Conservation (phyloP, 1,284 basidiomycete species). For the Ganoderma meredithae region DNA sequence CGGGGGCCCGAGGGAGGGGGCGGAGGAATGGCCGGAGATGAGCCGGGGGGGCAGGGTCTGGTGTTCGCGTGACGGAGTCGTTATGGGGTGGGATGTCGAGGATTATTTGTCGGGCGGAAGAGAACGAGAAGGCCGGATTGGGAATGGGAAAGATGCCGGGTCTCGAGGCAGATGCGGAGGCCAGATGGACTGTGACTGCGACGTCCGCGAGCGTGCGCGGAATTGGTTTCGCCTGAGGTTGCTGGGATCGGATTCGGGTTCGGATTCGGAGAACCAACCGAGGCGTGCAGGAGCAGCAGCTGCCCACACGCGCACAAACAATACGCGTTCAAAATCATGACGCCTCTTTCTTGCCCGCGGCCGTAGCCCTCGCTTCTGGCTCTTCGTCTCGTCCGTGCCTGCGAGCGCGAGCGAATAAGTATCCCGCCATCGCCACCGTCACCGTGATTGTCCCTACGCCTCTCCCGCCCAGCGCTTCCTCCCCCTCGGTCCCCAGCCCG, state of each 20-base stretch:
- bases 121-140: conserved; percentile 18
- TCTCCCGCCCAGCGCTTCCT: conserved; percentile 20
- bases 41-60: conserved; percentile 34
- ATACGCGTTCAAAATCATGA: conserved; percentile 34
- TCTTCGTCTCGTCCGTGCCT: conserved; percentile 9
- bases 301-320: conserved; percentile 36
- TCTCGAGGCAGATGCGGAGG: neutral
- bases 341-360: conserved; percentile 3
- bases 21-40: conserved; percentile 35
- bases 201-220: conserved; percentile 15
- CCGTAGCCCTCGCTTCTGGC: conserved; percentile 17
- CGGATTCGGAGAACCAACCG: conserved; percentile 2
- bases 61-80: conserved; percentile 26
- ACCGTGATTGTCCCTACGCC: conserved; percentile 9
- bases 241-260: conserved; percentile 3
- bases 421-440: conserved; percentile 13
- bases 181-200: conserved; percentile 3
- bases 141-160: conserved; percentile 16
- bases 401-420: conserved; percentile 10
- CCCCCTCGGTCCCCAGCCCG: conserved; percentile 21
- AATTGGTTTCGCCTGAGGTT: conserved; percentile 12
- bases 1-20: conserved; percentile 24
- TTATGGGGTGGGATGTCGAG: conserved; percentile 7
- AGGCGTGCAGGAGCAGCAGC: neutral
- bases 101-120: conserved; percentile 7